Percentiles rank a stretch among this genome's conserved stretches.
phyloP scores from a whole-genome alignment of 306 rosid genomes.

The Purshia tridentata region DNA sequence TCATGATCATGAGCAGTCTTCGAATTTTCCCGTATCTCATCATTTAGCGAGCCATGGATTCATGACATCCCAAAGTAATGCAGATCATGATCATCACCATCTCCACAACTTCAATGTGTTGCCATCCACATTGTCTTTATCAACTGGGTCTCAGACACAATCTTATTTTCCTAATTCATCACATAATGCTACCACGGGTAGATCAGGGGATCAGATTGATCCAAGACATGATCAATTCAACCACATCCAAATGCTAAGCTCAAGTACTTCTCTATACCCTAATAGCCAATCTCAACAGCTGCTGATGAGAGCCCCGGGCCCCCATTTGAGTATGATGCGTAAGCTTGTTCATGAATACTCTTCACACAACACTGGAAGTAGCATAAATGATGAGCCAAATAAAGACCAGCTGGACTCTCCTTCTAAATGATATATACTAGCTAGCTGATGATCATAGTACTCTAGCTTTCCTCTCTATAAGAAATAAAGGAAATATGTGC shows the following conservation, averaged over 20 bases:
- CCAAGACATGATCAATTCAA: slow-evolving; percentile 38
- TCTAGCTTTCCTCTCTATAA: not conserved
- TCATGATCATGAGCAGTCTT: slow-evolving; percentile 13
- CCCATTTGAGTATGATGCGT: slow-evolving; percentile 49
- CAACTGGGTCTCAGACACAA: slow-evolving; percentile 41
- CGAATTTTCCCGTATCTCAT: slow-evolving; percentile 32
- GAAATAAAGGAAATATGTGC: slow-evolving; percentile 13
- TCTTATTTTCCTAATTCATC: slow-evolving; percentile 27
- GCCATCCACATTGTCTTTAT: slow-evolving; percentile 61
- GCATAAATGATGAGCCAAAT: slow-evolving; percentile 25
- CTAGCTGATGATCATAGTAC: not conserved
- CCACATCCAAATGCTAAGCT: slow-evolving; percentile 48
- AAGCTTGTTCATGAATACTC: slow-evolving; percentile 31
- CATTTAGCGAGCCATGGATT: slow-evolving; percentile 40
- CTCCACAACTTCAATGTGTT: slow-evolving; percentile 45
- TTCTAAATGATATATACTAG: slow-evolving; percentile 32
- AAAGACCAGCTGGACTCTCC: slow-evolving; percentile 38
- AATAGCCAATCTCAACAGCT: slow-evolving; percentile 29
- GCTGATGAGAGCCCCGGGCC: slow-evolving; percentile 42
- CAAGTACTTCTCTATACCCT: slow-evolving; percentile 25
- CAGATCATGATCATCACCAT: slow-evolving; percentile 9
- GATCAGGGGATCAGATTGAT: slow-evolving; percentile 39
- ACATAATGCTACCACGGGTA: slow-evolving; percentile 3
- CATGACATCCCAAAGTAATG: slow-evolving; percentile 37
- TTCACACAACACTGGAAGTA: slow-evolving; percentile 28